Evolutionary conservation across 371 early-diverging fungal species (phyloP), one percentile per base, ranked within the genome.

Genomic region (Saksenaea vasiformis): DNA sequence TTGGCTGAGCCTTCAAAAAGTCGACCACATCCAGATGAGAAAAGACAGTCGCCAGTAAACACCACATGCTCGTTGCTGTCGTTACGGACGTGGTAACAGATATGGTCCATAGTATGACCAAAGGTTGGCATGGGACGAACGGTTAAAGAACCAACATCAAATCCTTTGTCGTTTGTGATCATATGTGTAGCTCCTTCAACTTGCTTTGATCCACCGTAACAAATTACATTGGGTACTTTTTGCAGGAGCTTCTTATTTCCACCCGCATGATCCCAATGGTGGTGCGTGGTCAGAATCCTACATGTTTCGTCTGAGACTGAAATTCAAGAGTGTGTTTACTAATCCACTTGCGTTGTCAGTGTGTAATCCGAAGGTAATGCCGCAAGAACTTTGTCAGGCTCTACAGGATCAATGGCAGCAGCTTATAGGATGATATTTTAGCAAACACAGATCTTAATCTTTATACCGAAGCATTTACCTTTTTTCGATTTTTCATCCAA

Each of bases 1-100:
- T 79, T 71, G 0, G 95, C 84, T 0, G 89, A 89, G 26, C 97
- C 98, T 74, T 98, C 98, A 75, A 98, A 98, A 74, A 98, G 93
- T 26, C 93, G 80, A 5, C 98, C 98, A 66, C 96, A 96, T 0
- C 95, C 94, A 5, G 75, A 74, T 7, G 74, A 74, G 24, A 82
- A 82, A 2, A 82, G 56, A 60, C 77, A 54, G 22, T 60, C 77
- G 67, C 59, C 70, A 27, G 77, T 77, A 15, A 77, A 77, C 14
- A 77, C 77, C 14, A 71, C 73, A n/a, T 62, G 41, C 41, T 64
- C 62, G 53, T 56, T 68, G 11, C 39, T 36, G 15, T 60, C 41
- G 43, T 85, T 89, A 38, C 69, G 77, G 24, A 93, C 86, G 70
- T 85, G 92, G 77, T 90, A 95, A 59, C 88, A 87, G 10, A 94